phyloP scores from a whole-genome alignment of 2,329 filamentous ascomycete genomes.

The Fusarium sp. region DNA sequence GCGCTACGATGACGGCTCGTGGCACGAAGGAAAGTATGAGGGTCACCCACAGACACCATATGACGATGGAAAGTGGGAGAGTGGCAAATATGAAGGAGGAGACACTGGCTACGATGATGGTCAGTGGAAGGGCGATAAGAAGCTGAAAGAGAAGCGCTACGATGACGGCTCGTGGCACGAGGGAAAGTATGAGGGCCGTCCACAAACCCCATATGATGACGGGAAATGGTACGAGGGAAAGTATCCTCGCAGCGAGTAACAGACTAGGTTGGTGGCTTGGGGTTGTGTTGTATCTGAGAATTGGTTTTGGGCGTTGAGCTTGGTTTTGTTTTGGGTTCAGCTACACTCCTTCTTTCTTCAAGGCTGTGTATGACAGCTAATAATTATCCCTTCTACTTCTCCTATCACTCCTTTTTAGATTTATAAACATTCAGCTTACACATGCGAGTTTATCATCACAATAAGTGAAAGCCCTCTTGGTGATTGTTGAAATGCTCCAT shows the following conservation, averaged over 20 bases:
- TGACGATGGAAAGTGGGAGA: constrained; percentile 16
- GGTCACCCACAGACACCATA: too few relatives aligned
- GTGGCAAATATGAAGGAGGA: neutral
- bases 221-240: constrained; percentile 20
- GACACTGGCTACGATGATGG: constrained; percentile 4
- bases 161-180: neutral
- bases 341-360: constrained; percentile 10
- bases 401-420: too few relatives aligned
- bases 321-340: neutral
- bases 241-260: constrained; percentile 23
- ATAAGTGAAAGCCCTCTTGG: too few relatives aligned
- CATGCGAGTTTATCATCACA: too few relatives aligned
- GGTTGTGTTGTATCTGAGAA: neutral
- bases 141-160: constrained; percentile 4
- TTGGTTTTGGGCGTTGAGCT: neutral
- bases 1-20: neutral
- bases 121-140: neutral
- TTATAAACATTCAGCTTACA: too few relatives aligned
- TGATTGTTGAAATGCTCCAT: too few relatives aligned
- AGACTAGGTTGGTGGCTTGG: neutral
- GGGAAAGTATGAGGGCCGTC: constrained; percentile 3
- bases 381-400: too few relatives aligned
- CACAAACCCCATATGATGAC: constrained; percentile 1
- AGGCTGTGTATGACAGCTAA: neutral
- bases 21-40: constrained; percentile 8